Evolutionary conservation across 345 rosid species (phyloP).

Genomic region (Euclidium syriacum): DNA sequence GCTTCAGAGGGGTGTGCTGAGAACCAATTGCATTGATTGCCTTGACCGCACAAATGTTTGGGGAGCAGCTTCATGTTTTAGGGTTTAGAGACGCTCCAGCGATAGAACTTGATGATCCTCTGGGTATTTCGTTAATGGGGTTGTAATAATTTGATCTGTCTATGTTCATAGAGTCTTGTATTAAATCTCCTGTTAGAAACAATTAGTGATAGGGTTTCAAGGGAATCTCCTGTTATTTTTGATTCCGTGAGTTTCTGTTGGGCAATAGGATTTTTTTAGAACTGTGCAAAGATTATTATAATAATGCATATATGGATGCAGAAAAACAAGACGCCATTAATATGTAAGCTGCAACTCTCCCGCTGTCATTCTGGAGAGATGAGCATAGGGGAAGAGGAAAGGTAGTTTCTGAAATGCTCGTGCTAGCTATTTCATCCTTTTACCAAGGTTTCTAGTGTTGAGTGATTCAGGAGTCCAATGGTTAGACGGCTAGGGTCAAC

Average conservation of each 20-base stretch:
- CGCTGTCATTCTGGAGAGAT: conserved; percentile 46
- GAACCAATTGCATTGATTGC: conserved; percentile 96
- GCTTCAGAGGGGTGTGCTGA: conserved; percentile 75
- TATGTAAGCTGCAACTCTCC: conserved; percentile 58
- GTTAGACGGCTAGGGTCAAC: neutral
- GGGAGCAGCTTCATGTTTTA: conserved; percentile 69
- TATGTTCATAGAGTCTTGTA: neutral
- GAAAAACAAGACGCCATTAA: conserved; percentile 87
- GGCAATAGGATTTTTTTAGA: conserved; percentile 73
- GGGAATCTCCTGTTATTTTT: no score
- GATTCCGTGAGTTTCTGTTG: conserved; percentile 12
- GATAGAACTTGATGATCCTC: conserved; percentile 66
- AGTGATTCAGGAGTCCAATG: neutral
- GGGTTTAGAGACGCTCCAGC: conserved; percentile 48
- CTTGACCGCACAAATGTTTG: conserved; percentile 96
- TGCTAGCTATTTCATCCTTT: neutral
- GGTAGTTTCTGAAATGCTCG: conserved; percentile 37
- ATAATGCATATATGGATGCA: conserved; percentile 86
- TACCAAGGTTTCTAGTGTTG: neutral
- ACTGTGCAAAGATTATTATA: conserved; percentile 91
- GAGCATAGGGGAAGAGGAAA: conserved; percentile 46
- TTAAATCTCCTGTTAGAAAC: neutral
- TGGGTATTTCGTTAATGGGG: conserved; percentile 71
- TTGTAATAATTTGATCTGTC: conserved; percentile 34
- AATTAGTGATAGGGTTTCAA: neutral